phyloP scores from a whole-genome alignment of 805 yeast species.

The Yarrowia yakushimensis region DNA sequence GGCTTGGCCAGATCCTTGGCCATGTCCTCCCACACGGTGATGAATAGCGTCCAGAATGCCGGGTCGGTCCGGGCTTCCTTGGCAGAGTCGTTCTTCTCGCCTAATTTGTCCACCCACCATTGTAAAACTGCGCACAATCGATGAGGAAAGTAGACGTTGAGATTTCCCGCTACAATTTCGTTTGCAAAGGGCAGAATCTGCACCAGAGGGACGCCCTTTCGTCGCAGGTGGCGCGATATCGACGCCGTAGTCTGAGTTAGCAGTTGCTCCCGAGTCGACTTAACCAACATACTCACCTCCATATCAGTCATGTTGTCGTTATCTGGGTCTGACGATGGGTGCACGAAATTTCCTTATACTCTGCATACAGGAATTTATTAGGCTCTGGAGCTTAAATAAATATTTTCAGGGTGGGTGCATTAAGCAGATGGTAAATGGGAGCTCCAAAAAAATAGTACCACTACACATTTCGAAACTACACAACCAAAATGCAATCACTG shows the following conservation, averaged over 20 bases:
- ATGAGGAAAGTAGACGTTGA: constrained; percentile 33
- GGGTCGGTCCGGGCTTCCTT: constrained; percentile 6
- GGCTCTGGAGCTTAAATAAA: constrained; percentile 10
- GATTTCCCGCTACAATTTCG: constrained; percentile 28
- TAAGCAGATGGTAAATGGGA: background rate
- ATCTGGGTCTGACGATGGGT: background rate
- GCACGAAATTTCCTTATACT: background rate
- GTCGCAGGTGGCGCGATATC: constrained; percentile 35
- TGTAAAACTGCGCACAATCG: constrained; percentile 35
- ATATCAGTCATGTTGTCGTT: constrained; percentile 14
- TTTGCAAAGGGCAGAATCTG: constrained; percentile 31
- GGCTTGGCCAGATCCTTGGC: constrained; percentile 20
- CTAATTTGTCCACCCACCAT: constrained; percentile 37
- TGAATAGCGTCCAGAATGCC: constrained; percentile 12
- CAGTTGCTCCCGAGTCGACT: background rate
- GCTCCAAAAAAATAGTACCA: background rate
- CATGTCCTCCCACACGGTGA: constrained; percentile 6
- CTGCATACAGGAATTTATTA: background rate
- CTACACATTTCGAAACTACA: background rate
- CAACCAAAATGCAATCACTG: background rate
- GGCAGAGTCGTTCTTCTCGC: constrained; percentile 29
- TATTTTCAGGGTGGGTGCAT: constrained; percentile 14
- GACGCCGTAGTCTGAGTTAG: constrained; percentile 29
- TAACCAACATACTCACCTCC: constrained; percentile 1
- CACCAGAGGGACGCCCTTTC: constrained; percentile 29